Evolutionary conservation across 23 red algal genomes (phyloP).

Genomic region (Cyanidium caldarium): DNA sequence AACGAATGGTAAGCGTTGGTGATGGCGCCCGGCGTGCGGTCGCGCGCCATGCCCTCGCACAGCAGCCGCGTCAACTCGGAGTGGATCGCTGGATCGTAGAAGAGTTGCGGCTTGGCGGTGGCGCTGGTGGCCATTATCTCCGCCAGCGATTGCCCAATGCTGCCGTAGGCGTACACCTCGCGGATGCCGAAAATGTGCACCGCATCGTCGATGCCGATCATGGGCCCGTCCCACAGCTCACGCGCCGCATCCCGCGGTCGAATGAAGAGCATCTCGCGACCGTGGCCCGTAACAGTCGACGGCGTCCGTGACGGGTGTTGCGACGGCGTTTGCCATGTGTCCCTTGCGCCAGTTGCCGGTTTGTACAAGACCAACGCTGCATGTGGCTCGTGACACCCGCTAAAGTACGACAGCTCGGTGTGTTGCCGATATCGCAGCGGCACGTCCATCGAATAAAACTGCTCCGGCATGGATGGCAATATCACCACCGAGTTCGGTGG

Average conservation of each 20-base stretch:
- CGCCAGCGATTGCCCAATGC: not conserved
- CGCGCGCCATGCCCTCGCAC: not conserved
- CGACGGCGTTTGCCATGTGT: not conserved
- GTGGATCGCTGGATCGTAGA: constrained; percentile 44
- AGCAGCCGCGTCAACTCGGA: constrained; percentile 13
- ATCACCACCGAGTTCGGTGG: constrained; percentile 37
- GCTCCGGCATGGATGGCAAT: constrained; percentile 37
- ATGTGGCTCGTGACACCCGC: constrained; percentile 37
- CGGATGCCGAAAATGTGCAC: constrained; percentile 12
- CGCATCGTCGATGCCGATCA: constrained; percentile 33
- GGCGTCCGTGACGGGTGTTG: not conserved
- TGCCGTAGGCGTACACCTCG: not conserved
- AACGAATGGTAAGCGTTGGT: not conserved
- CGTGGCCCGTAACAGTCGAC: not conserved
- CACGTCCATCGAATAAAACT: constrained; percentile 54
- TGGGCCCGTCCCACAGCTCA: constrained; percentile 73
- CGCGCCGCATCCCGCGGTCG: constrained; percentile 23
- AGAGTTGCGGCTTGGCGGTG: constrained; percentile 6
- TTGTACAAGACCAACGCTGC: constrained; percentile 26
- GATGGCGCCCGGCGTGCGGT: not conserved
- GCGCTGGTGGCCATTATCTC: not conserved
- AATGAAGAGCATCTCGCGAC: constrained; percentile 23
- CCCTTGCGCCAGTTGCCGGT: not conserved
- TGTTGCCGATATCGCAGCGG: constrained; percentile 58
- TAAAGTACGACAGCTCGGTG: constrained; percentile 54